Evolutionary conservation across 2,329 filamentous ascomycete genomes (phyloP), one percentile per base, ranked within the genome.

Genomic region (Venturia pyrina): DNA sequence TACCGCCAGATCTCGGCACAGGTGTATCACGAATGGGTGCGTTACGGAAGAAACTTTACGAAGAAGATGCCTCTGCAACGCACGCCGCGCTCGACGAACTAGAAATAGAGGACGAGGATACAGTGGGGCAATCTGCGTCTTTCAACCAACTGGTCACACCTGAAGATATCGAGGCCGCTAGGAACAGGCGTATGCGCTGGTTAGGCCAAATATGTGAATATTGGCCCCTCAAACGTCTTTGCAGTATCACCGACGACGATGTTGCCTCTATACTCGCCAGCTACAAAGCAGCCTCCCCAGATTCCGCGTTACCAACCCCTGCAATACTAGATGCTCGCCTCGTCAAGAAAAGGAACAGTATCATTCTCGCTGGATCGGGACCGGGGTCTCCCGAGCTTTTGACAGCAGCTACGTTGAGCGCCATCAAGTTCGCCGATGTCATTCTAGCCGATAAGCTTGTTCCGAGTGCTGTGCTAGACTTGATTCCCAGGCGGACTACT

Each of bases 201-300:
- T 81, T 99, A 1, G 86, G 89, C 24, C 95, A 99, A 75, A 91
- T 99, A 64, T 99, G 95, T 82, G 95, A 99, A 79, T 99, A 99
- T 78, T 99, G 95, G 95, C 93, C 95, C 1, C 82, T 99, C 34
- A 87, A 87, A 69, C 86, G 90, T 21, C 83, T 99, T 1, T 91
- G 92, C 8, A 82, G 83, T 50, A 88, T 98, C 69, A 88, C 85
- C 3, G 91, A 96, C 71, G 83, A 83, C 10, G 93, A 98, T 70
- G 87, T 97, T 7, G 86, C 90, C 19, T 76, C 79, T 15, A 85
- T 98, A 0, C 82, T 99, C n/a, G 79, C 84, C 68, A 87, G 89
- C 2, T 96, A 96, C 72, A 71, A 66, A 62, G 75, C 77, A 57
- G 76, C 76, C 62, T 63, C 67, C 57, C 68, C 66, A 66, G 72